Percentiles rank a stretch among this genome's conserved stretches.
Conservation (phyloP, 495 filamentous ascomycete genomes). For the Neurospora sp. region DNA sequence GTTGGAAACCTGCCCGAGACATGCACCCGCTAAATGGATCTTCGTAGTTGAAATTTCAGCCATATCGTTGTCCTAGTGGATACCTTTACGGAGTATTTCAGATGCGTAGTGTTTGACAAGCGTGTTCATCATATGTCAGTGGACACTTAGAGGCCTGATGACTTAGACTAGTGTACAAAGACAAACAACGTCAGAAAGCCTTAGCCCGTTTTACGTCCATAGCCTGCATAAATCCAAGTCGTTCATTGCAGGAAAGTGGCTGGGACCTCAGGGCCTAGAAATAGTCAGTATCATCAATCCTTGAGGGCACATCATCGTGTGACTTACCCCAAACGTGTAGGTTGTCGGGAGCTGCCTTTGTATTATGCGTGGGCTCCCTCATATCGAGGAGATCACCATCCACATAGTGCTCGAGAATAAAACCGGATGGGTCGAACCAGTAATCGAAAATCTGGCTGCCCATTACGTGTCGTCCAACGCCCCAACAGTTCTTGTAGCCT, state of each 20-base stretch:
- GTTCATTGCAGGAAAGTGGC: slow-evolving; percentile 7
- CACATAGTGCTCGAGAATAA: slow-evolving; percentile 56
- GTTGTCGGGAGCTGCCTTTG: slow-evolving; percentile 31
- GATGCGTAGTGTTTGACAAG: not conserved
- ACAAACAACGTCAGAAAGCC: not conserved
- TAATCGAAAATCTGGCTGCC: slow-evolving; percentile 62
- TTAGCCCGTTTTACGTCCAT: not conserved
- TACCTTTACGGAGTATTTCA: not conserved
- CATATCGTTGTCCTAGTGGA: not conserved
- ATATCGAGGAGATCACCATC: slow-evolving; percentile 61
- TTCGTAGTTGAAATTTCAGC: not conserved
- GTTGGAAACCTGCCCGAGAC: not conserved
- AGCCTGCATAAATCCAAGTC: not conserved
- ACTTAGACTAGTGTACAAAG: not conserved
- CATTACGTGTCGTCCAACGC: slow-evolving; percentile 59
- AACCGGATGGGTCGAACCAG: slow-evolving; percentile 55
- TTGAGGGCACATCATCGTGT: not conserved
- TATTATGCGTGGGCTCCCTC: slow-evolving; percentile 40
- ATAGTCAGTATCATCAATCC: not conserved
- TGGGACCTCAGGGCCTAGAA: slow-evolving; percentile 7
- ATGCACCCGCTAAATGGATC: not conserved
- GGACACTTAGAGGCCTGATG: not conserved
- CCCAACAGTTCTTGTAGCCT: slow-evolving; percentile 61
- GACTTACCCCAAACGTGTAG: slow-evolving; percentile 40
- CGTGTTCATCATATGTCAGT: not conserved